Evolutionary conservation across 169 alveolate species (phyloP), one percentile per base, ranked within the genome.

Genomic region (Plasmodium vinckei): DNA sequence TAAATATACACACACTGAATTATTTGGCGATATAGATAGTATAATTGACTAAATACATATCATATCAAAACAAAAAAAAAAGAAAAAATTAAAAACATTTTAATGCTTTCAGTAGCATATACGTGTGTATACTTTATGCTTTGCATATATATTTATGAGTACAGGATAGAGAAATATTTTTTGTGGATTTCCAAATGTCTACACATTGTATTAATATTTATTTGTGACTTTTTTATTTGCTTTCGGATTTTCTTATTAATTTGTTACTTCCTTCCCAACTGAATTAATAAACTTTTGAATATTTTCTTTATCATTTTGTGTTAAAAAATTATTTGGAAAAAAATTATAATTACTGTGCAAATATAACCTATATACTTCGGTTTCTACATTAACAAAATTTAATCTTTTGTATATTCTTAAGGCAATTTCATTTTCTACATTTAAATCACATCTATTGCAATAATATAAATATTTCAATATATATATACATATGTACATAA

Each of bases 391-490:
- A 21, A 67, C 57, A 69, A 93, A 93, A n/a, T 92, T 92, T 49
- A 93, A 69, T 47, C 79, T 88, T 86, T 91, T 73, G 73, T 93
- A 93, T 46, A 92, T 69, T 23, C 75, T 75, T 42, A 87, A 47
- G 5, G 96, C 96, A 15, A 93, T 59, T n/a, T 93, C 94, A 63
- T 93, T 93, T 59, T 88, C 93, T 53, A 89, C 73, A 6, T 60
- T 92, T 63, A 93, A 27, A 39, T 93, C 96, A 42, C 93, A 89
- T 21, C 96, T 87, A 67, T 93, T 93, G 68, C 95, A 92, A 49
- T 67, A 75, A 63, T 92, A 77, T 25, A 87, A 39, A 23, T 87
- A 73, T 42, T 71, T 88, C 42, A 94, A 88, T 59, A 93, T 86
- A n/a, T 73, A 79, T 46, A 92, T 87, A 49, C 87, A 87, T 25